Percentiles rank a stretch among this genome's conserved stretches.
Evolutionary conservation across 2,329 filamentous ascomycete species (phyloP).

Genomic region (Cordyceps cicadae): DNA sequence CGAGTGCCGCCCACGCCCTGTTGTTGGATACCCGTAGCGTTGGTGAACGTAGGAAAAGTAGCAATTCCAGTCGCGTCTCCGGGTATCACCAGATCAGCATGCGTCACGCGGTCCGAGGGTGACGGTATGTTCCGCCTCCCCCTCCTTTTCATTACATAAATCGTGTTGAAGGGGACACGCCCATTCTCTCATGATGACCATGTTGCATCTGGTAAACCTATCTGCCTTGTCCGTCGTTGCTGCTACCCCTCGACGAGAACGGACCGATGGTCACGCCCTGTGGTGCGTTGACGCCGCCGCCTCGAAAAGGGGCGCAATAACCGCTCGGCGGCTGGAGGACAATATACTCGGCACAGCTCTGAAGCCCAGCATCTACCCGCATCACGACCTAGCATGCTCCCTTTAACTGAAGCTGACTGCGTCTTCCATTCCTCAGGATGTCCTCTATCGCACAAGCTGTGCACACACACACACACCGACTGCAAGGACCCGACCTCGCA

Average conservation of each 20-base stretch:
- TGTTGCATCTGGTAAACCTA: conserved; percentile 37
- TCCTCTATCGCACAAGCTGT: not conserved
- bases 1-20: no score
- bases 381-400: not conserved
- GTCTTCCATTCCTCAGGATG: not conserved
- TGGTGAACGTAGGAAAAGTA: not conserved
- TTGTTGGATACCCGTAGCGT: not conserved
- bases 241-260: not conserved
- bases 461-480: not conserved
- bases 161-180: not conserved
- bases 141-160: not conserved
- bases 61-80: not conserved
- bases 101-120: not conserved
- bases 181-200: conserved; percentile 25
- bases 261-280: no score
- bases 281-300: no score
- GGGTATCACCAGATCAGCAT: not conserved
- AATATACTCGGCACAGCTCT: conserved; percentile 8
- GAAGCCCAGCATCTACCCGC: not conserved
- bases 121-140: conserved; percentile 7
- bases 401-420: not conserved
- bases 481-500: not conserved
- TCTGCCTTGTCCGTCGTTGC: conserved; percentile 22
- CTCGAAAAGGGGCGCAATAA: conserved; percentile 13
- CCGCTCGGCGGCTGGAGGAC: conserved; percentile 24